Evolutionary conservation across 176 grass and related monocot species (phyloP), one percentile per base, ranked within the genome.

Genomic region (Eragrostis nindensis): DNA sequence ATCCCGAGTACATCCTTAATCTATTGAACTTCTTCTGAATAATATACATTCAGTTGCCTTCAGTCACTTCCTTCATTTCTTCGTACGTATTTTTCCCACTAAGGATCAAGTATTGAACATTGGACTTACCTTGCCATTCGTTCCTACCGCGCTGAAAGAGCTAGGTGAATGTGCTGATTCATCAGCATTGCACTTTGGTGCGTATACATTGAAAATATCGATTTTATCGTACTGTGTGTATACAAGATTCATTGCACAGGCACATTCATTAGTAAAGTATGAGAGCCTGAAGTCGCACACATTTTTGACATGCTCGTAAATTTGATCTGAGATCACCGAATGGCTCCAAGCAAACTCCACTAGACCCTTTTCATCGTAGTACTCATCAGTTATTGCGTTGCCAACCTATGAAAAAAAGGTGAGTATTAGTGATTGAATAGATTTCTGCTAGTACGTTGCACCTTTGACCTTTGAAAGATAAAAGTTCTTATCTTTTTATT

Each of bases 121-220:
- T n/a, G n/a, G n/a, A n/a, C n/a, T n/a, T n/a, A n/a, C n/a, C n/a
- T n/a, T n/a, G n/a, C n/a, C n/a, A n/a, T n/a, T n/a, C n/a, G n/a
- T n/a, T n/a, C n/a, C n/a, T n/a, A n/a, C 38, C 3, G 36, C 46
- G 46, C 65, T 71, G 24, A 54, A 12, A 19, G 38, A 71, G 29
- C 56, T 71, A 64, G 18, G 87, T 12, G 41, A 56, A 7, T 12
- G 4, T 45, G 89, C 66, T 70, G 84, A 83, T 86, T 87, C 78
- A 63, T 88, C 81, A 70, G 73, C n/a, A n/a, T 86, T 92, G 67
- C 94, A 97, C 82, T 92, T 97, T 7, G 85, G 91, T 72, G 94
- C 94, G 66, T 97, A 97, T 61, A 97, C 75, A 53, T 97, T 97
- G 75, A 90, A 97, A 64, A 97, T 97, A 41, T 94, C 94, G 16